phyloP scores from a whole-genome alignment of 768 basidiomycete genomes.

The Tephrocybe sp. region DNA sequence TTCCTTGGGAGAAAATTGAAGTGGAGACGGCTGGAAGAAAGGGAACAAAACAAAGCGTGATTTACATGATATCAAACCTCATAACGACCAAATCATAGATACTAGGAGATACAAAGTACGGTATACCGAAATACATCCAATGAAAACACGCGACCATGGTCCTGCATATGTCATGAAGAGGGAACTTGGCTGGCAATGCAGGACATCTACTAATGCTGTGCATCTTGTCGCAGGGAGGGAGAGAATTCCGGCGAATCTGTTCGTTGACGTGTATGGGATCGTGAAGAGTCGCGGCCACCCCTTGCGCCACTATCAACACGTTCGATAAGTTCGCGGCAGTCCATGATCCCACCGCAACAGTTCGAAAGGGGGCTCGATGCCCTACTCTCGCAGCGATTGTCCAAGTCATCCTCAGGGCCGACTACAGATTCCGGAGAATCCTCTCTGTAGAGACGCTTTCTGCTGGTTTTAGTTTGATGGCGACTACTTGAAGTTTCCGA shows the following conservation, averaged over 20 bases:
- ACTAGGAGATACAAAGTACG: background rate
- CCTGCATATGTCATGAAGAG: background rate
- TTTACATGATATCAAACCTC: background rate
- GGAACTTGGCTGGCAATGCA: no score
- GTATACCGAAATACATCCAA: background rate
- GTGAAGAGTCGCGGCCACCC: background rate
- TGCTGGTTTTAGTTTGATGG: constrained; percentile 14
- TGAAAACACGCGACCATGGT: background rate
- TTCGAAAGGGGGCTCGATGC: constrained; percentile 34
- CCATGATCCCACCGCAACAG: constrained; percentile 52
- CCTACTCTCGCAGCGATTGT: constrained; percentile 15
- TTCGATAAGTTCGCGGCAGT: constrained; percentile 43
- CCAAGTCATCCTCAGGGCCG: constrained; percentile 10
- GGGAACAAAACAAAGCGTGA: background rate
- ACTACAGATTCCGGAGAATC: constrained; percentile 25
- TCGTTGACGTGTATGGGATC: constrained; percentile 2
- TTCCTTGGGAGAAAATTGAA: constrained; percentile 37
- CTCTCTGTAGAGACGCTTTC: constrained; percentile 33
- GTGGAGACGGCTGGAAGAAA: constrained; percentile 31
- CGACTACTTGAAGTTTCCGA: constrained; percentile 7
- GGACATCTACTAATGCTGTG: constrained; percentile 10
- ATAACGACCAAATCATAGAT: no score
- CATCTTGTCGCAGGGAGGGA: constrained; percentile 1
- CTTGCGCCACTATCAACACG: constrained; percentile 20
- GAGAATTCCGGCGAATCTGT: constrained; percentile 1